phyloP scores from a whole-genome alignment of 345 rosid species.

The Theobroma cacao region DNA sequence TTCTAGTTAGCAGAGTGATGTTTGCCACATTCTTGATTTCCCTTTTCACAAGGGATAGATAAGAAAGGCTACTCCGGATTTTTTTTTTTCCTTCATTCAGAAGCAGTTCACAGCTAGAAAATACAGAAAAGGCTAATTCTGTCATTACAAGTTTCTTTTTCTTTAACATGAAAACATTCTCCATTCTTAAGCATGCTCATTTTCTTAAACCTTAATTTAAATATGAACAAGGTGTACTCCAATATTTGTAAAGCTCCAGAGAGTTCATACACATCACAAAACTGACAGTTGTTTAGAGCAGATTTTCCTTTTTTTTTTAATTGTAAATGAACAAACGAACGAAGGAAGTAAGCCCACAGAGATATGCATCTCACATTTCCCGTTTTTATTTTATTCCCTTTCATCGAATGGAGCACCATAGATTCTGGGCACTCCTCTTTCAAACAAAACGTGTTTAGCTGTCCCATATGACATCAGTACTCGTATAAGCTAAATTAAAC shows the following conservation, averaged over 20 bases:
- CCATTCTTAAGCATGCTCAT: neutral
- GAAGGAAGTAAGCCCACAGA: neutral
- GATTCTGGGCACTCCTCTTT: neutral
- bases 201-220: neutral
- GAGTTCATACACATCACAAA: neutral
- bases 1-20: too few relatives aligned
- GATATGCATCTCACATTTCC: neutral
- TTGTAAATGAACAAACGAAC: neutral
- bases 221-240: neutral
- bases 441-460: slow-evolving; percentile 1
- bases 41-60: too few relatives aligned
- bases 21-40: too few relatives aligned
- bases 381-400: neutral
- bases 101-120: neutral
- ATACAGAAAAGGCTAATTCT: neutral
- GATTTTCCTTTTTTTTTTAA: neutral
- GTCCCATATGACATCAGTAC: neutral
- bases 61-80: too few relatives aligned
- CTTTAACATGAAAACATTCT: neutral
- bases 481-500: neutral
- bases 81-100: too few relatives aligned
- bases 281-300: neutral
- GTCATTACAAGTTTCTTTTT: neutral
- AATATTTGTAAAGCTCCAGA: neutral
- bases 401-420: neutral